Base-by-base conservation (phyloP, 2,329 filamentous ascomycete genomes). In the Eurotiales sp. region DNA sequence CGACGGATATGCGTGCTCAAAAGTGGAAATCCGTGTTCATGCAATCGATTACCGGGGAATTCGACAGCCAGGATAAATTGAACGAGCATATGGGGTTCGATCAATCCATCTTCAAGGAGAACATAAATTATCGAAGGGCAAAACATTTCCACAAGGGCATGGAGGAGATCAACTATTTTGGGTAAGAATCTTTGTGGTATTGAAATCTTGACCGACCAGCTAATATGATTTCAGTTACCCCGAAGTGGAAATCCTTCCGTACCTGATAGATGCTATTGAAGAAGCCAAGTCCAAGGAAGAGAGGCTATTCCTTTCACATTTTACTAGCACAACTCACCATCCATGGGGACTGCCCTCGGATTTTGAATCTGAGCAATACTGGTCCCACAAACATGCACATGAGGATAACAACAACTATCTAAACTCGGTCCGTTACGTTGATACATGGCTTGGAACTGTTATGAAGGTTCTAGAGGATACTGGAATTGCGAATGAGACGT, bases 401-500 rank as follows among this genome's bases (percentile, higher is more conserved):
- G 59, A 67, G 36, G 64, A 67, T 49, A 59, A 68, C 57, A 73
- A 75, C 53, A 62, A 60, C 30, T 76, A 73, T 57, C 55, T 76
- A 34, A 74, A 75, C 53, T 62, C 70, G 27, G 62, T 73, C 50
- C 65, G 65, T 46, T 72, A 69, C 55, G 65, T 65, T 25, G 71
- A 74, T 53, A 50, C 53, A 7, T 74, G 72, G 71, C 60, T 72
- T 8, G 67, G 63, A 12, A 62, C 70, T 44, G 58, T 73, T 17
- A 63, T 74, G 55, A 57, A 66, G 43, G 53, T 73, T n/a, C 57
- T 75, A 6, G 70, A 76, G 32, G 68, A 75, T 23, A 56, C 64
- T 8, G 71, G 68, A 15, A 68, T 75, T n/a, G 66, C 72, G 4
- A 68, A 75, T 49, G 69, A 75, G 58, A 76, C 73, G 8, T 59